Percentiles rank a stretch among this genome's conserved stretches.
Conservation (phyloP, 257 asterid species). For the Sherardia arvensis region DNA sequence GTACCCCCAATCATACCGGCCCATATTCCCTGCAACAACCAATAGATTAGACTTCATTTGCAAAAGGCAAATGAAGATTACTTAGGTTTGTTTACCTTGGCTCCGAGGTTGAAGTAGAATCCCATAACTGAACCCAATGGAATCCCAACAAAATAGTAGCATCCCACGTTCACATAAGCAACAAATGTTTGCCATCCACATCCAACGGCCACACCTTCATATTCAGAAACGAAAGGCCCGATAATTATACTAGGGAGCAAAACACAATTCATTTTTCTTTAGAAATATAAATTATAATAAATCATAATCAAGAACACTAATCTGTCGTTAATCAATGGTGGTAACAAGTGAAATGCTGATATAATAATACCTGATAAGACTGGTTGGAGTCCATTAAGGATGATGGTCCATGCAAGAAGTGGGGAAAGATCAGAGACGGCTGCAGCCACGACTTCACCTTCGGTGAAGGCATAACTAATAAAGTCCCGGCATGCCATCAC, state of each 20-base stretch:
- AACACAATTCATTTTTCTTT: neutral
- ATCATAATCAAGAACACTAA: neutral
- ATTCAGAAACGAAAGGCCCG: neutral
- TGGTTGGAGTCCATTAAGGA: conserved; percentile 9
- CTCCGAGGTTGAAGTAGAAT: conserved; percentile 27
- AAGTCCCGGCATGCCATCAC: neutral
- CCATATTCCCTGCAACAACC: conserved; percentile 5
- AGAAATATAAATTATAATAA: neutral
- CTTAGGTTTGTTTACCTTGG: conserved; percentile 19
- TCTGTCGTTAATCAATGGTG: neutral
- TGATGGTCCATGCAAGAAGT: neutral
- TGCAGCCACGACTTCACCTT: conserved; percentile 3
- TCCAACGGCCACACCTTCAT: conserved; percentile 39
- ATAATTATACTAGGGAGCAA: neutral
- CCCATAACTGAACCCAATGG: conserved; percentile 27
- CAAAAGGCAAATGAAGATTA: neutral
- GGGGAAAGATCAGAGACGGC: conserved; percentile 11
- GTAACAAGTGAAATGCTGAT: neutral
- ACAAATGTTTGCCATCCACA: conserved; percentile 42
- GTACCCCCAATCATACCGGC: conserved; percentile 5
- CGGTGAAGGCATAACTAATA: conserved; percentile 8
- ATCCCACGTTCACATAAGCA: conserved; percentile 33
- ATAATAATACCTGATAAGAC: neutral
- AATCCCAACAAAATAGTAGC: conserved; percentile 31
- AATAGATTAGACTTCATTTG: neutral